Conservation (phyloP, 208 protist genomes). For the Crithidia sp. region DNA sequence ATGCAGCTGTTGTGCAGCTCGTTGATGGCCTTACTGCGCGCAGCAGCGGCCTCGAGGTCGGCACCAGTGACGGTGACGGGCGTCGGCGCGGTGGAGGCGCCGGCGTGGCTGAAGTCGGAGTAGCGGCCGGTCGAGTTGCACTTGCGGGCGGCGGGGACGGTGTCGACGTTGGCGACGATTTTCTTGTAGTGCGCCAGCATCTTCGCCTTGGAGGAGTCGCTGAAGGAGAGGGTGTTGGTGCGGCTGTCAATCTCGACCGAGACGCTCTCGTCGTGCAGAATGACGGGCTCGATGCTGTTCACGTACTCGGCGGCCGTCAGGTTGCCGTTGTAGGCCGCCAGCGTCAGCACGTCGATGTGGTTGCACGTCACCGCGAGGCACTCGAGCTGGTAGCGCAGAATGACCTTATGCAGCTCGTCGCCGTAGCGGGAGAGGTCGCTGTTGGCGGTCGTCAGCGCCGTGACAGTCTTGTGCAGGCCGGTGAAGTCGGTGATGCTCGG, state of each 20-base stretch:
- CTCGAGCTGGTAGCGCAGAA: slow-evolving; percentile 71
- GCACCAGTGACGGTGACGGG: slow-evolving; percentile 29
- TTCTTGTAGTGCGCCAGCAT: slow-evolving; percentile 55
- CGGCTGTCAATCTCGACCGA: slow-evolving; percentile 78
- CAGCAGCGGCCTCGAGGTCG: slow-evolving; percentile 47
- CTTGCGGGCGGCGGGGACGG: slow-evolving; percentile 30
- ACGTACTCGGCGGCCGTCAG: slow-evolving; percentile 64
- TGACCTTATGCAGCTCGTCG: slow-evolving; percentile 36
- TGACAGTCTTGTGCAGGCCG: slow-evolving; percentile 32
- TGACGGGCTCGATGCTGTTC: slow-evolving; percentile 60
- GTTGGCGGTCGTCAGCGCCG: slow-evolving; percentile 26
- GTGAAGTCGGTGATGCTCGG: slow-evolving; percentile 34
- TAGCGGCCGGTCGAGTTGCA: slow-evolving; percentile 25
- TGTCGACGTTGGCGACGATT: slow-evolving; percentile 34
- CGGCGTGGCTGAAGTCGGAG: slow-evolving; percentile 25
- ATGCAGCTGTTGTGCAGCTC: slow-evolving; percentile 50
- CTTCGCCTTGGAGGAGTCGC: slow-evolving; percentile 65
- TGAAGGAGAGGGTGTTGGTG: slow-evolving; percentile 65
- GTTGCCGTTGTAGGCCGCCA: slow-evolving; percentile 42
- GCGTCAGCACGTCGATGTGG: slow-evolving; percentile 45
- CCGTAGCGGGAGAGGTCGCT: slow-evolving; percentile 30
- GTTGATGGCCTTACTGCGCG: slow-evolving; percentile 46
- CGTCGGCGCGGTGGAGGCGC: slow-evolving; percentile 22
- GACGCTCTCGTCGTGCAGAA: slow-evolving; percentile 63
- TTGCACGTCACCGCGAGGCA: slow-evolving; percentile 50